Evolutionary conservation across 2,329 filamentous ascomycete species (phyloP).

Genomic region (Diaporthe velutina): DNA sequence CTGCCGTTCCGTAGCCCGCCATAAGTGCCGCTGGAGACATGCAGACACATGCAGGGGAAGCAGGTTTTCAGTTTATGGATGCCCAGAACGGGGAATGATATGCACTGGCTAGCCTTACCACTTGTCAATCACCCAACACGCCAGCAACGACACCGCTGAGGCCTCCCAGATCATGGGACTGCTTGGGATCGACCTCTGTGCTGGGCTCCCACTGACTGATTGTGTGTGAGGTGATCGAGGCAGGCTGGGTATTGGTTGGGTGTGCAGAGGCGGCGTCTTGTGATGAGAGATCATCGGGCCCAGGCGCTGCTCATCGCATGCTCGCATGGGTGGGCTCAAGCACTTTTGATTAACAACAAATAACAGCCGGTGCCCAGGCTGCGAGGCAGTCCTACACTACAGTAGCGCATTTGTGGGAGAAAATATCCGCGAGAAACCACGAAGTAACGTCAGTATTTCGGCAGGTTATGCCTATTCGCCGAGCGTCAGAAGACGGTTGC

Average conservation of each 20-base stretch:
- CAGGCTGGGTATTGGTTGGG: conserved; percentile 3
- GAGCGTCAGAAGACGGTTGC: background rate
- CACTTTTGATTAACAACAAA: conserved; percentile 5
- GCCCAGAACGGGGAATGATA: conserved; percentile 22
- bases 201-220: background rate
- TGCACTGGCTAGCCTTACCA: background rate
- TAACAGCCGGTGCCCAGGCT: background rate
- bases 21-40: background rate
- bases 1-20: background rate
- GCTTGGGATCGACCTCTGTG: background rate
- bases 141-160: conserved; percentile 1
- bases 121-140: conserved; percentile 14
- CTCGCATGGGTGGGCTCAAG: conserved; percentile 6
- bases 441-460: conserved; percentile 20
- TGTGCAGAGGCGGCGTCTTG: conserved; percentile 7
- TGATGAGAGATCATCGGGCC: conserved; percentile 13
- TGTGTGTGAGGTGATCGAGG: conserved; percentile 2
- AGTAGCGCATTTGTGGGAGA: background rate
- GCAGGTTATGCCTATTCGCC: background rate
- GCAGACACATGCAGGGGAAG: conserved; percentile 21
- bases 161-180: conserved; percentile 14
- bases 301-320: background rate
- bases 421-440: background rate
- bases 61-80: conserved; percentile 18
- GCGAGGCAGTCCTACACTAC: background rate